Conservation (phyloP, 495 filamentous ascomycete genomes). For the Xylaria intraflava region DNA sequence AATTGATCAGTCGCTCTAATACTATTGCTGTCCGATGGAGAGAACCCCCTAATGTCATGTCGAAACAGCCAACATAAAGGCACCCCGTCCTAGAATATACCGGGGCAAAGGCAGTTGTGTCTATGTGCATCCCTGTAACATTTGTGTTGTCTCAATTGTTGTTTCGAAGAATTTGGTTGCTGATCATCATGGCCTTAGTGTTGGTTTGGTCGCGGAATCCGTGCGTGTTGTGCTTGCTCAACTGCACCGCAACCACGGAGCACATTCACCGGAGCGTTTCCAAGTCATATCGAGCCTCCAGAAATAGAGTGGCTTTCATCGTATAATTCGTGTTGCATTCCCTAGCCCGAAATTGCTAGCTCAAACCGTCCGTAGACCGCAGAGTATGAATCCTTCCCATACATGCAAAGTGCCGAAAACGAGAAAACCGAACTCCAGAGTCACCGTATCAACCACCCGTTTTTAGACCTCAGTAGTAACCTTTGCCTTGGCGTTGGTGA, state of each 20-base stretch:
- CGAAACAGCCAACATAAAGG: neutral
- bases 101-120: neutral
- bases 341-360: slow-evolving; percentile 32
- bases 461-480: slow-evolving; percentile 92
- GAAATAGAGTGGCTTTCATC: slow-evolving; percentile 24
- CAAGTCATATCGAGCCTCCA: slow-evolving; percentile 5
- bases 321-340: slow-evolving; percentile 30
- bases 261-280: slow-evolving; percentile 8
- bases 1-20: neutral
- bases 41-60: neutral
- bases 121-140: neutral
- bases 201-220: neutral
- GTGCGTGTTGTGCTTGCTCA: neutral
- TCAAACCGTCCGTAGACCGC: slow-evolving; percentile 32
- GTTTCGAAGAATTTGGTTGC: neutral
- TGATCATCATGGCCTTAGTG: neutral
- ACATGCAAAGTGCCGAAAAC: slow-evolving; percentile 32
- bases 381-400: slow-evolving; percentile 33
- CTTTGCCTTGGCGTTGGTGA: slow-evolving; percentile 97
- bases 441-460: slow-evolving; percentile 19
- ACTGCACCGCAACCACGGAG: neutral
- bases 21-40: neutral
- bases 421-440: slow-evolving; percentile 29
- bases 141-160: neutral
- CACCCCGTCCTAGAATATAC: neutral